phyloP scores from a whole-genome alignment of 176 grass and related monocot genomes.

The Oropetium thomaeum region DNA sequence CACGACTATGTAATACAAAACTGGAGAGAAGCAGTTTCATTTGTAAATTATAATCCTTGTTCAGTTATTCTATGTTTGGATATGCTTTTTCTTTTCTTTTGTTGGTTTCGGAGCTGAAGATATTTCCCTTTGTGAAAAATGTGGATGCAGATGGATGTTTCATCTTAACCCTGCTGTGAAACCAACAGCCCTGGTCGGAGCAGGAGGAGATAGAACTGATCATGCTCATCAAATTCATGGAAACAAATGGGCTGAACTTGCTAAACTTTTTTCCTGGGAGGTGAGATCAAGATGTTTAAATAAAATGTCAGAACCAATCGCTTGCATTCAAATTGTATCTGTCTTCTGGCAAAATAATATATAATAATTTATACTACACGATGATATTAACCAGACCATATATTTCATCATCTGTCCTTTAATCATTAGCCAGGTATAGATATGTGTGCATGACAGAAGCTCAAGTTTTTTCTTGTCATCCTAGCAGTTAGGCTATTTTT shows the following conservation, averaged over 20 bases:
- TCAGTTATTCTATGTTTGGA: background rate
- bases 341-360: background rate
- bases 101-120: background rate
- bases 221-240: slow-evolving; percentile 57
- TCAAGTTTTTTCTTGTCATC: background rate
- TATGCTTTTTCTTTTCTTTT: background rate
- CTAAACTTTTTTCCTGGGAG: slow-evolving; percentile 58
- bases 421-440: background rate
- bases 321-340: background rate
- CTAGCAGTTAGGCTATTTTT: background rate
- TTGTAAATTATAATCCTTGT: background rate
- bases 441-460: background rate
- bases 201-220: slow-evolving; percentile 48
- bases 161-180: slow-evolving; percentile 47
- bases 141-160: slow-evolving; percentile 35
- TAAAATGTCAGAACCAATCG: background rate
- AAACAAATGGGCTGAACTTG: slow-evolving; percentile 46
- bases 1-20: background rate
- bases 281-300: slow-evolving; percentile 30
- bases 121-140: background rate
- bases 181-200: slow-evolving; percentile 53
- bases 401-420: background rate
- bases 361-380: background rate
- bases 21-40: background rate
- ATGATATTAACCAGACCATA: slow-evolving; percentile 2